Conservation (phyloP, 2,329 filamentous ascomycete species). For the Camillea tinctor region DNA sequence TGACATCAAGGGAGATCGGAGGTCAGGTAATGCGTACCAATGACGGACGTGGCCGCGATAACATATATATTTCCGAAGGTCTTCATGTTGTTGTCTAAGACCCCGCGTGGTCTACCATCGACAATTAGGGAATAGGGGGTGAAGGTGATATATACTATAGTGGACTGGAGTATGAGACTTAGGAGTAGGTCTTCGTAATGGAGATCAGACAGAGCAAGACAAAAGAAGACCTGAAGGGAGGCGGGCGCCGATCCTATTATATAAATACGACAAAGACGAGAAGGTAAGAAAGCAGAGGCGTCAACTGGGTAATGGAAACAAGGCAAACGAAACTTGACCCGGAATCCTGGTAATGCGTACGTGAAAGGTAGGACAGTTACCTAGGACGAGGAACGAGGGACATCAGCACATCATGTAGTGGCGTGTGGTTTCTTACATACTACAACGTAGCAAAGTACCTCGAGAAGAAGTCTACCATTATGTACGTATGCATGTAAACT, state of each 20-base stretch:
- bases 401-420: too few species aligned
- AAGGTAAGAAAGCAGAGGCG: background rate
- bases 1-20: background rate
- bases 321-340: background rate
- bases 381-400: background rate
- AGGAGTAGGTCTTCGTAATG: background rate
- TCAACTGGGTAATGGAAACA: background rate
- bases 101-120: constrained; percentile 19
- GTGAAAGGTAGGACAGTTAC: background rate
- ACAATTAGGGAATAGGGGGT: background rate
- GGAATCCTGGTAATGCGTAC: background rate
- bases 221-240: background rate
- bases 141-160: constrained; percentile 2
- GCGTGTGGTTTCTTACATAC: too few species aligned
- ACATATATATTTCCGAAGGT: constrained; percentile 41
- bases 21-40: constrained; percentile 31
- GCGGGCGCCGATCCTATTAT: background rate
- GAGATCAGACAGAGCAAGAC: background rate
- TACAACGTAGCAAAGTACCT: background rate
- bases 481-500: background rate
- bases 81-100: constrained; percentile 30
- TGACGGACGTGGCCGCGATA: constrained; percentile 43
- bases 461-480: background rate
- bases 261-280: background rate
- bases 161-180: constrained; percentile 3